Evolutionary conservation across 2,329 filamentous ascomycete species (phyloP).

Genomic region (Scytalidium sp.): DNA sequence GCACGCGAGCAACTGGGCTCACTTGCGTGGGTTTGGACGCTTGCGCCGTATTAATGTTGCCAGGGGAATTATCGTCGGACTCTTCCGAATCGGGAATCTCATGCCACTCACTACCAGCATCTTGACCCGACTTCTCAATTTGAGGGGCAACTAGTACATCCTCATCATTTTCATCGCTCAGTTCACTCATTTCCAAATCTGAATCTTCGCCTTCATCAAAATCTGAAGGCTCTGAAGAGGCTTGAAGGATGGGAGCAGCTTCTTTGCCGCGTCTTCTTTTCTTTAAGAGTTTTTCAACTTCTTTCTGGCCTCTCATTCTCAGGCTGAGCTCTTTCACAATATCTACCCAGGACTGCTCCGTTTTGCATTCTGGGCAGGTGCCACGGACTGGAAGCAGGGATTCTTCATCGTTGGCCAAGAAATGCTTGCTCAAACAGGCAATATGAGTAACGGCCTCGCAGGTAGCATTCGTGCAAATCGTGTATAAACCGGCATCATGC

Average conservation of each 20-base stretch:
- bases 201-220: slow-evolving; percentile 11
- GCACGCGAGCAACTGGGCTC: neutral
- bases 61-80: slow-evolving; percentile 17
- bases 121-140: neutral
- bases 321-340: slow-evolving; percentile 82
- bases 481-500: slow-evolving; percentile 49
- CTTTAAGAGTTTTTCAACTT: slow-evolving; percentile 67
- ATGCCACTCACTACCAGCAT: slow-evolving; percentile 14
- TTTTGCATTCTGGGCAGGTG: slow-evolving; percentile 67
- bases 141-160: neutral
- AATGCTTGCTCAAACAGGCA: slow-evolving; percentile 54
- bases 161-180: slow-evolving; percentile 9
- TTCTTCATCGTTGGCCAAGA: slow-evolving; percentile 36
- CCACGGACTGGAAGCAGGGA: slow-evolving; percentile 65
- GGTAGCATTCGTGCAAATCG: slow-evolving; percentile 49
- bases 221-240: slow-evolving; percentile 13
- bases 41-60: slow-evolving; percentile 10
- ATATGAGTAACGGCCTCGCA: slow-evolving; percentile 60
- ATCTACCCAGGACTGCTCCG: slow-evolving; percentile 64
- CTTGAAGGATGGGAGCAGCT: slow-evolving; percentile 6
- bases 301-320: slow-evolving; percentile 65
- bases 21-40: slow-evolving; percentile 21
- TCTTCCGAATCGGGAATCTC: slow-evolving; percentile 15
- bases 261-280: slow-evolving; percentile 18
- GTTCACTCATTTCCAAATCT: slow-evolving; percentile 7